A percentile compares a stretch with the other conserved stretches of the same genome.
Conservation (phyloP, 768 basidiomycete genomes). For the Kwoniella sp. region DNA sequence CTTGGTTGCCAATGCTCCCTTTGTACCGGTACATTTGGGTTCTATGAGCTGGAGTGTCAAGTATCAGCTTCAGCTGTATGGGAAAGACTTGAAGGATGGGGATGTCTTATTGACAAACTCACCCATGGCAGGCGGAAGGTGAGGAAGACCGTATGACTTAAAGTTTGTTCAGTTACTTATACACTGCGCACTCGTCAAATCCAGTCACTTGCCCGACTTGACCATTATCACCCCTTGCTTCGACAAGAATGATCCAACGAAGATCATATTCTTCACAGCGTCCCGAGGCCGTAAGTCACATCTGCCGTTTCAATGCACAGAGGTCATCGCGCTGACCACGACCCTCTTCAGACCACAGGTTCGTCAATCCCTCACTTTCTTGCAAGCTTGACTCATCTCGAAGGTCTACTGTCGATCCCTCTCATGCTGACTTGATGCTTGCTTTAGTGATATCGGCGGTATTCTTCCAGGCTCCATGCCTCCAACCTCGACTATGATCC, state of each 20-base stretch:
- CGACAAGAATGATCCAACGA: slow-evolving; percentile 52
- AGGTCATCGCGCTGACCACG: background rate
- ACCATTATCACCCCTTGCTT: slow-evolving; percentile 95
- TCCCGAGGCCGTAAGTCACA: slow-evolving; percentile 87
- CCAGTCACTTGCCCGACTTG: slow-evolving; percentile 76
- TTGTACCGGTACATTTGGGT: slow-evolving; percentile 37
- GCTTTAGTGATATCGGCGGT: slow-evolving; percentile 64
- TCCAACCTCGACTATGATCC: slow-evolving; percentile 84
- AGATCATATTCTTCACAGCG: slow-evolving; percentile 66
- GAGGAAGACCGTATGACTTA: background rate
- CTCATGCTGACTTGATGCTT: background rate
- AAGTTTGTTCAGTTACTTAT: background rate
- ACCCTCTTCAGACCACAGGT: background rate
- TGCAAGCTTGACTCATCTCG: too few relatives aligned
- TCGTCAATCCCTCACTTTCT: too few relatives aligned
- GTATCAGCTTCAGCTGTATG: slow-evolving; percentile 37
- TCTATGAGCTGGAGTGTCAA: slow-evolving; percentile 52
- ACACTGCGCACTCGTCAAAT: background rate
- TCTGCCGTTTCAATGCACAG: background rate
- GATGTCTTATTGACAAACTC: slow-evolving; percentile 83
- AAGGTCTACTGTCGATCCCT: too few relatives aligned
- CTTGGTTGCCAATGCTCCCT: slow-evolving; percentile 83
- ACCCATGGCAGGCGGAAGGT: slow-evolving; percentile 20
- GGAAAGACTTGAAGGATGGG: slow-evolving; percentile 72
- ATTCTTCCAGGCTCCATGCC: slow-evolving; percentile 92